A percentile compares a stretch with the other conserved stretches of the same genome.
Evolutionary conservation across 2,329 filamentous ascomycete genomes (phyloP).

Genomic region (Hymenoscyphus linearis): DNA sequence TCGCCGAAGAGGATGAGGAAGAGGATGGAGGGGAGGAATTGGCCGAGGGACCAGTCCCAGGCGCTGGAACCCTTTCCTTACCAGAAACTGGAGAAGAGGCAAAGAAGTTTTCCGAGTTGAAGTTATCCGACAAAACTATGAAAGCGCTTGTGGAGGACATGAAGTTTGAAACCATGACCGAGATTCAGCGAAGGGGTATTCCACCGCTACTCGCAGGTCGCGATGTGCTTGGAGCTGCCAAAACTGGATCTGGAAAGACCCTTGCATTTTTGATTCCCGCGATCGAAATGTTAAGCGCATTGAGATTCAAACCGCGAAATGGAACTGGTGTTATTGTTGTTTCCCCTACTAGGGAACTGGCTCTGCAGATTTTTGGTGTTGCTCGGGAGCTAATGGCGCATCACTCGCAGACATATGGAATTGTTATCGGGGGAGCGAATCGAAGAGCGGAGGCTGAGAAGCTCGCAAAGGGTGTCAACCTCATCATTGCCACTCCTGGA

Average conservation of each 20-base stretch:
- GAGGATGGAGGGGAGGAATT: slow-evolving; percentile 16
- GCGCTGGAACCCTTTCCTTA: slow-evolving; percentile 21
- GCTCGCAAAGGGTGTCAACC: slow-evolving; percentile 87
- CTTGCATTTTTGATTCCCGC: slow-evolving; percentile 91
- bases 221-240: slow-evolving; percentile 91
- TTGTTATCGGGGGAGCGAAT: slow-evolving; percentile 94
- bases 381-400: slow-evolving; percentile 87
- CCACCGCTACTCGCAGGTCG: slow-evolving; percentile 83
- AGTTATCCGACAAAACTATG: slow-evolving; percentile 82
- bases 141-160: slow-evolving; percentile 76
- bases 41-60: slow-evolving; percentile 17
- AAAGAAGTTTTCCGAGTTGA: slow-evolving; percentile 50
- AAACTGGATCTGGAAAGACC: slow-evolving; percentile 95
- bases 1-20: slow-evolving; percentile 13
- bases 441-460: slow-evolving; percentile 88
- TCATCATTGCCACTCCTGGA: slow-evolving; percentile 90
- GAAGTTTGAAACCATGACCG: slow-evolving; percentile 93
- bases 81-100: slow-evolving; percentile 17
- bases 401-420: slow-evolving; percentile 92
- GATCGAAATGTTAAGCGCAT: slow-evolving; percentile 82
- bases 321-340: slow-evolving; percentile 89
- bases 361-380: slow-evolving; percentile 93
- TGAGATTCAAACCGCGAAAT: slow-evolving; percentile 93
- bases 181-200: slow-evolving; percentile 84
- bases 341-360: slow-evolving; percentile 87